Evolutionary conservation across 2,329 filamentous ascomycete species (phyloP).

Genomic region (Trichoderma sp.): DNA sequence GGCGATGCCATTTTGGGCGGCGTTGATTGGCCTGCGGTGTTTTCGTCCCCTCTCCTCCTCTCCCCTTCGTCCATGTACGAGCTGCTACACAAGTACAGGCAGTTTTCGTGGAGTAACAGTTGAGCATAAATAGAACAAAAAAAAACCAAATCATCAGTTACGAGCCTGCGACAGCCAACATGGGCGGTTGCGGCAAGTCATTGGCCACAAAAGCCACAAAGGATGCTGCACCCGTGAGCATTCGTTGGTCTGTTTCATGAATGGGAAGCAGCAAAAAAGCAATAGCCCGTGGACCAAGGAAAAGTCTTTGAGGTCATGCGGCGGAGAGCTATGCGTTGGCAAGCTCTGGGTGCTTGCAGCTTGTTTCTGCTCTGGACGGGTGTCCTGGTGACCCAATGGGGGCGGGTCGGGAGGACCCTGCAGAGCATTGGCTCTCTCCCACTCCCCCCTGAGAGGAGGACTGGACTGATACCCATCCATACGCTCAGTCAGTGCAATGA

Average conservation of each 20-base stretch:
- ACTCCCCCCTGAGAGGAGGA: constrained; percentile 14
- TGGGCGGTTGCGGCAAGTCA: constrained; percentile 1
- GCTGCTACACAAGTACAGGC: not conserved
- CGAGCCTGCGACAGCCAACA: constrained; percentile 4
- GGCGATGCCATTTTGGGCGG: constrained; percentile 2
- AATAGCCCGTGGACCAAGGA: constrained; percentile 15
- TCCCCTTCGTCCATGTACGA: not conserved
- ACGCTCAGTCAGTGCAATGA: not conserved
- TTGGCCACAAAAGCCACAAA: constrained; percentile 11
- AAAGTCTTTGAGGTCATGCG: constrained; percentile 21
- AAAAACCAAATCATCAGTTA: not conserved
- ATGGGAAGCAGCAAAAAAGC: not conserved
- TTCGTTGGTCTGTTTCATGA: constrained; percentile 15
- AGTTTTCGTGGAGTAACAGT: not conserved
- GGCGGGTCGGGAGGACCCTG: constrained; percentile 21
- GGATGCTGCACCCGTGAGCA: constrained; percentile 17
- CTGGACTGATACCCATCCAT: too few species aligned
- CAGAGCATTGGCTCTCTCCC: constrained; percentile 16
- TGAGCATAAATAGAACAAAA: not conserved
- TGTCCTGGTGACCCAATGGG: constrained; percentile 22
- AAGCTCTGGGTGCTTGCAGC: constrained; percentile 16
- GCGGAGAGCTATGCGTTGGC: constrained; percentile 23
- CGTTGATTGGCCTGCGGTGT: constrained; percentile 4
- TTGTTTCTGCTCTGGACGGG: constrained; percentile 14
- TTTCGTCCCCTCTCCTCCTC: not conserved